Conservation (phyloP, 192 early-diverging fungal genomes). For the Mycoemilia scoparia region DNA sequence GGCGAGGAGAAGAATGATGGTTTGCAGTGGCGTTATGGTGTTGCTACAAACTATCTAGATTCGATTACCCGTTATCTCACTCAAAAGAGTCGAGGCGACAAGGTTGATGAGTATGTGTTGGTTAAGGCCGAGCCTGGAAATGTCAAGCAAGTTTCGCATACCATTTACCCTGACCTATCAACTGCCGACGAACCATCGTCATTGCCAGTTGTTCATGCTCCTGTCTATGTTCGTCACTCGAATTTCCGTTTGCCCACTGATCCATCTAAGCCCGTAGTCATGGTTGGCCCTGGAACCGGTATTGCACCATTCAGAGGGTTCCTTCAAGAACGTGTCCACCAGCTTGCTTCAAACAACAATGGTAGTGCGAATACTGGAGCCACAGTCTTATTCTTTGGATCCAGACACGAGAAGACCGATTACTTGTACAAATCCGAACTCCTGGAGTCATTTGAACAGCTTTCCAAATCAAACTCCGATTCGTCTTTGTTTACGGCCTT, state of each 20-base stretch:
- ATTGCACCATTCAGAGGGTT: slow-evolving; percentile 98
- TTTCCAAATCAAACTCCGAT: slow-evolving; percentile 22
- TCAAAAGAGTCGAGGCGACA: slow-evolving; percentile 6
- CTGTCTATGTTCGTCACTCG: slow-evolving; percentile 77
- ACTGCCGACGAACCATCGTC: slow-evolving; percentile 1
- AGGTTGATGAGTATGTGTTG: slow-evolving; percentile 1
- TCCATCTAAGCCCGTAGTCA: slow-evolving; percentile 62
- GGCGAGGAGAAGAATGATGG: slow-evolving; percentile 9
- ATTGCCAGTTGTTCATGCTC: slow-evolving; percentile 35
- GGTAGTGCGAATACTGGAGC: slow-evolving; percentile 49
- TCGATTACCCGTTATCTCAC: slow-evolving; percentile 36
- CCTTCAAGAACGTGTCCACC: slow-evolving; percentile 64
- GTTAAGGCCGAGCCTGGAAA: slow-evolving; percentile 7
- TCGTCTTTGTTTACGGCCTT: slow-evolving; percentile 77
- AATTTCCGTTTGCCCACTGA: slow-evolving; percentile 83
- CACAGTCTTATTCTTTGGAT: slow-evolving; percentile 87
- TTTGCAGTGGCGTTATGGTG: slow-evolving; percentile 50
- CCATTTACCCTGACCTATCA: slow-evolving; percentile 11
- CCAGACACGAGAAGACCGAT: slow-evolving; percentile 67
- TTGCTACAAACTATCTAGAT: slow-evolving; percentile 76
- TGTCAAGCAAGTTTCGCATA: slow-evolving; percentile 14
- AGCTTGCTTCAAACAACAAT: slow-evolving; percentile 31
- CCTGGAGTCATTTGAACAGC: slow-evolving; percentile 39
- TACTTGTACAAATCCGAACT: slow-evolving; percentile 82
- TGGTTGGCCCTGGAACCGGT: slow-evolving; percentile 98